These are phyloP conservation scores for Schrenkiella parvula DNA, from an alignment of 345 rosid species.

Conservation along the genomic window DNA sequence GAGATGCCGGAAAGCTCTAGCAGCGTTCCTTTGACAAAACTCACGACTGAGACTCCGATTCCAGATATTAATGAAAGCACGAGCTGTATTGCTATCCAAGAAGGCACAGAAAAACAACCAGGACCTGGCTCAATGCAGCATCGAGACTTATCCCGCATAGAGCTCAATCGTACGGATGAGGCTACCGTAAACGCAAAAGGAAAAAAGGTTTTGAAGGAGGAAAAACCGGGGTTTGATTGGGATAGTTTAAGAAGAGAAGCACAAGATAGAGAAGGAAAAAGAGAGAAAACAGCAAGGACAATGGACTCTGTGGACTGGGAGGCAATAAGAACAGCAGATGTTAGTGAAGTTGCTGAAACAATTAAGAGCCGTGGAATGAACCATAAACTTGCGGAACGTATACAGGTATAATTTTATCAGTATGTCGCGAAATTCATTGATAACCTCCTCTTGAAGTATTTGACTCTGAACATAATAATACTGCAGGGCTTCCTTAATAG, in stretches of 20 bases:
- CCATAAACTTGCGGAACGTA: conserved; percentile 78
- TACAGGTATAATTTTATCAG: conserved; percentile 49
- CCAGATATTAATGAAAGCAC: conserved; percentile 42
- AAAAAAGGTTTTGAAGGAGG: conserved; percentile 47
- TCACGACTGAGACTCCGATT: conserved; percentile 25
- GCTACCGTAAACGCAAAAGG: conserved; percentile 42
- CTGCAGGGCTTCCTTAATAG: conserved; percentile 84
- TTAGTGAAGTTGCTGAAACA: conserved; percentile 58
- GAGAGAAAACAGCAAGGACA: conserved; percentile 52
- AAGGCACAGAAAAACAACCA: conserved; percentile 30
- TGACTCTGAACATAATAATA: conserved; percentile 22
- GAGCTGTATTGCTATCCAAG: conserved; percentile 26
- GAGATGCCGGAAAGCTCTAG: conserved; percentile 25
- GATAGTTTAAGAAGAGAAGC: conserved; percentile 71
- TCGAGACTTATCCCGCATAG: conserved; percentile 27
- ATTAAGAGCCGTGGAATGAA: conserved; percentile 94
- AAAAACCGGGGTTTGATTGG: conserved; percentile 59
- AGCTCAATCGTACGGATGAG: conserved; percentile 42
- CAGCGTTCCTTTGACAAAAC: conserved; percentile 20
- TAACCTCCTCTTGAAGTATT: background rate
- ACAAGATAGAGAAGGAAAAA: conserved; percentile 41
- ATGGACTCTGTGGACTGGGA: conserved; percentile 92
- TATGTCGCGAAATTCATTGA: background rate
- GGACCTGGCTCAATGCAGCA: conserved; percentile 35
- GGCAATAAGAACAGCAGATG: conserved; percentile 61